Percentiles rank a stretch among this genome's conserved stretches.
Conservation (phyloP, 768 basidiomycete genomes). For the Boletellus emodensis region DNA sequence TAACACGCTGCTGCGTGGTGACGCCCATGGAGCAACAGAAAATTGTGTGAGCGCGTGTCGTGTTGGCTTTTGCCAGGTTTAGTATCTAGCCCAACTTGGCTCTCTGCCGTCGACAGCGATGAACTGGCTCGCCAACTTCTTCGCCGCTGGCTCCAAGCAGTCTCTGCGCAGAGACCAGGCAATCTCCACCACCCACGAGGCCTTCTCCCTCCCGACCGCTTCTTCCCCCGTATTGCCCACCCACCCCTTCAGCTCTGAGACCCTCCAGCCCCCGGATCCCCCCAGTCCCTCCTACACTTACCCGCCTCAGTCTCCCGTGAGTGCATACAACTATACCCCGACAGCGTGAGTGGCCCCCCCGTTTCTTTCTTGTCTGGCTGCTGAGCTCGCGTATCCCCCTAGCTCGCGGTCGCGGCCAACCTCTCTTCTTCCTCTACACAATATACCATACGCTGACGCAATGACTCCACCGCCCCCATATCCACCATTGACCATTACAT, state of each 20-base stretch:
- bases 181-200: slow-evolving; percentile 78
- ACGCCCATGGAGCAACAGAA: too few relatives aligned
- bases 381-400: slow-evolving; percentile 3
- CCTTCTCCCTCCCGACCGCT: slow-evolving; percentile 79
- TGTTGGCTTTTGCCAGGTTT: slow-evolving; percentile 10
- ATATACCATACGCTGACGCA: slow-evolving; percentile 43
- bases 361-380: background rate
- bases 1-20: background rate
- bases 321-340: slow-evolving; percentile 58
- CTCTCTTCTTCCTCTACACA: slow-evolving; percentile 67
- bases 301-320: slow-evolving; percentile 58
- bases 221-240: slow-evolving; percentile 49
- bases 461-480: slow-evolving; percentile 43
- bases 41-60: background rate
- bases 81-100: slow-evolving; percentile 5
- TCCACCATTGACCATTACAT: slow-evolving; percentile 79
- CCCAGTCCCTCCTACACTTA: slow-evolving; percentile 65
- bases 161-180: slow-evolving; percentile 57
- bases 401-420: slow-evolving; percentile 46
- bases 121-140: slow-evolving; percentile 73
- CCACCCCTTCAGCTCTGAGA: slow-evolving; percentile 50
- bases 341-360: slow-evolving; percentile 41
- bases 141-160: slow-evolving; percentile 48
- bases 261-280: slow-evolving; percentile 47
- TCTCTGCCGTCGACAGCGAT: slow-evolving; percentile 35